phyloP scores from a whole-genome alignment of 768 basidiomycete species.

The Kwoniella heveanensis region DNA sequence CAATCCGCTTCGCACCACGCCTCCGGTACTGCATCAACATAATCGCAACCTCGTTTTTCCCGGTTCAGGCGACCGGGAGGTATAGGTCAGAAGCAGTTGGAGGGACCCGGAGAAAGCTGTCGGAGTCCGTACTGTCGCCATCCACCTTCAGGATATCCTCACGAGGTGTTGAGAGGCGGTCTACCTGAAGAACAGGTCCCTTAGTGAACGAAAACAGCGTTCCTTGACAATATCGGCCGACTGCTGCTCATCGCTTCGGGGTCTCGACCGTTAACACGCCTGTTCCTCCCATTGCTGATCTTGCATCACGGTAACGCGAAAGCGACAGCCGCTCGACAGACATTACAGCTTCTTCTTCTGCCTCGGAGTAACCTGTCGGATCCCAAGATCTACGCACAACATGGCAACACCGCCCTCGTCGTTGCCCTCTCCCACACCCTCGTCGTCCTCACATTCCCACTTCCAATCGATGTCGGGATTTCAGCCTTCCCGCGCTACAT shows the following conservation, averaged over 20 bases:
- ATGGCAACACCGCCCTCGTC: constrained; percentile 37
- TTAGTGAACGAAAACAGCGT: too few species aligned
- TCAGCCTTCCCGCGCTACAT: constrained; percentile 23
- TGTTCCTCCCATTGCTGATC: too few species aligned
- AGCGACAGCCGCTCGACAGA: too few species aligned
- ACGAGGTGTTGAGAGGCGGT: too few species aligned
- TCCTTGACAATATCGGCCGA: too few species aligned
- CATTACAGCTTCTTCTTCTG: too few species aligned
- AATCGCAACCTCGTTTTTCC: background rate
- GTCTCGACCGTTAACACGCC: too few species aligned
- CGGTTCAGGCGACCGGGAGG: background rate
- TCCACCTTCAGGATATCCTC: background rate
- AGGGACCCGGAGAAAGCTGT: background rate
- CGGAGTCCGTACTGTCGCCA: background rate
- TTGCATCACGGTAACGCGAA: too few species aligned
- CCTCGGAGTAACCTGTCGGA: too few species aligned
- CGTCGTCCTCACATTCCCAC: constrained; percentile 30
- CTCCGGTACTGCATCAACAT: background rate
- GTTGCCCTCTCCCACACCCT: constrained; percentile 37
- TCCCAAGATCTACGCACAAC: too few species aligned
- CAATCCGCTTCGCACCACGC: background rate
- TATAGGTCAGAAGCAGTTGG: background rate
- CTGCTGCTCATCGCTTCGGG: too few species aligned
- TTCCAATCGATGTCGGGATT: constrained; percentile 20
- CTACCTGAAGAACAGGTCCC: too few species aligned